Base-by-base conservation (phyloP, 2,329 filamentous ascomycete species). In the Ceratocystis ficicola region DNA sequence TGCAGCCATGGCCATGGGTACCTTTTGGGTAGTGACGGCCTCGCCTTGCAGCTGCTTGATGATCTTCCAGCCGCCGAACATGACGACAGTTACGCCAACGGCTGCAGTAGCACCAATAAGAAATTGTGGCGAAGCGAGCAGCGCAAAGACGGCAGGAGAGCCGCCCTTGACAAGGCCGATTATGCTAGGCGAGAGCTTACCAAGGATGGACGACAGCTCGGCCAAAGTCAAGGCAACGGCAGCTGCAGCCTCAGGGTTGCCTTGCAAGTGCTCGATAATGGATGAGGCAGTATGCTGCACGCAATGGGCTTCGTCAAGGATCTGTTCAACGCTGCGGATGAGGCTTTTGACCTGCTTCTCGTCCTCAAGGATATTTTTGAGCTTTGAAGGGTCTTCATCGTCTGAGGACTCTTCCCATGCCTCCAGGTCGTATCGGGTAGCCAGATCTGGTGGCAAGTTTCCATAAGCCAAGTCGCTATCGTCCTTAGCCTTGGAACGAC, bases 1-100 rank as follows among this genome's bases (percentile, higher is more conserved):
- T 20, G 69, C 68, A 0, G 50, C 30, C 25, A 68, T 62, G 22
- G 72, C 69, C 55, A 75, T 73, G 1, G 73, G 74, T 30, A 74
- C 68, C 7, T 72, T 28, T 22, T 72, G 71, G 12, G 60, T 28
- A 8, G 55, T 59, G 28, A 41, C 55, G 73, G 73, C 17, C 67
- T 68, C 50, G 65, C 81, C 80, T 67, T 76, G 75, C 70, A 97
- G 89, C 71, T 86, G 87, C 80, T 96, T 95, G 76, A 99, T 86
- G 74, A 99, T 96, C 77, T 96, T 97, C 83, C 90, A 97, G 4
- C 94, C 93, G 65, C 94, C 94, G 68, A 99, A 90, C 74, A 94
- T 92, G 71, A 99, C 90, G 7, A 97, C 86, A 0, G 94, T 97
- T n/a, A 96, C 86, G 15, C 94, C 94, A 0, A 96, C 86, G 0